phyloP scores from a whole-genome alignment of 352 stramenopile species.

The Phytopythium delawarense region DNA sequence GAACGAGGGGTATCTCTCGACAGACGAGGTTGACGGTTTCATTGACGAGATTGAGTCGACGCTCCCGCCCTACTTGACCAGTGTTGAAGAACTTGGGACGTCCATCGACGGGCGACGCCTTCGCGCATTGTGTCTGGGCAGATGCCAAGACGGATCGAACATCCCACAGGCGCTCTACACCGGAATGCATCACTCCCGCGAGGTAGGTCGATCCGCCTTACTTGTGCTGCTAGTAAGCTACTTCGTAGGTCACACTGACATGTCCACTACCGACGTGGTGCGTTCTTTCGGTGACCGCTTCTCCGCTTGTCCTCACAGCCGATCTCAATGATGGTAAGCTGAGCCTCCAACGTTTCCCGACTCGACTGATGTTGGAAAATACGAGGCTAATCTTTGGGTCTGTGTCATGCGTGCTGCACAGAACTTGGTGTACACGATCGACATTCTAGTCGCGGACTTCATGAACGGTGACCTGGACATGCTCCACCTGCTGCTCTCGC shows the following conservation, averaged over 20 bases:
- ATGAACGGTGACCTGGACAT: constrained; percentile 50
- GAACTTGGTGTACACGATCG: constrained; percentile 83
- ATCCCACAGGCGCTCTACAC: constrained; percentile 71
- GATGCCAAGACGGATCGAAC: constrained; percentile 19
- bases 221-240: background rate
- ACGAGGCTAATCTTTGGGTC: background rate
- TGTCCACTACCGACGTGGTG: no score
- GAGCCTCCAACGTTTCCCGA: background rate
- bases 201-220: constrained; percentile 30
- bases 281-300: no score
- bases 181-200: constrained; percentile 79
- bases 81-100: constrained; percentile 48
- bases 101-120: constrained; percentile 60
- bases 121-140: constrained; percentile 63
- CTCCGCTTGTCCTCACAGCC: constrained; percentile 27
- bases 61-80: constrained; percentile 39
- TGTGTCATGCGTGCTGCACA: constrained; percentile 12
- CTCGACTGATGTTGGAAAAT: background rate
- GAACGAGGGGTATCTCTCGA: constrained; percentile 59
- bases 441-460: constrained; percentile 59
- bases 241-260: no score
- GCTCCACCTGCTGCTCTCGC: constrained; percentile 48
- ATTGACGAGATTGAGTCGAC: constrained; percentile 31
- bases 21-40: constrained; percentile 53
- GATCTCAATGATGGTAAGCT: constrained; percentile 83